These are phyloP conservation scores for Sphagnum fallax DNA, from an alignment of 228 moss, liverwort and hornwort species.

Conservation along the genomic window DNA sequence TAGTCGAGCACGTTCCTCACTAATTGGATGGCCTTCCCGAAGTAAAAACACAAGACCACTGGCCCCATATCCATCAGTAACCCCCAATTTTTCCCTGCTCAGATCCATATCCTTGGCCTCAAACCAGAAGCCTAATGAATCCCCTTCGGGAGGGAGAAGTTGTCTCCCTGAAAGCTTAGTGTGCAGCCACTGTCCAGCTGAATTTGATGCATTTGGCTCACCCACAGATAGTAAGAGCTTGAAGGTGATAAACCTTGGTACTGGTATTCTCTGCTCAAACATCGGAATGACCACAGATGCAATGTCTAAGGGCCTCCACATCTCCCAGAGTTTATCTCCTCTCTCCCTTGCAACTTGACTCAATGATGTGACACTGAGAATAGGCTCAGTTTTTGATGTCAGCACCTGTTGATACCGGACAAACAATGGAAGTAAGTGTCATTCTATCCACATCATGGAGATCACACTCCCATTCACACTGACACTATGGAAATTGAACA, in stretches of 20 bases:
- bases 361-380: conserved; percentile 11
- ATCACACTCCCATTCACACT: too few relatives aligned
- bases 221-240: conserved; percentile 66
- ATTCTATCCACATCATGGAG: background rate
- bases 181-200: conserved; percentile 73
- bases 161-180: conserved; percentile 51
- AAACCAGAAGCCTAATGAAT: conserved; percentile 62
- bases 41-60: conserved; percentile 74
- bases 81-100: conserved; percentile 11
- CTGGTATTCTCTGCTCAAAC: conserved; percentile 57
- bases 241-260: conserved; percentile 58
- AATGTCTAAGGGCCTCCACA: conserved; percentile 76
- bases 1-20: conserved; percentile 53
- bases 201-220: conserved; percentile 27
- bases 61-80: conserved; percentile 32
- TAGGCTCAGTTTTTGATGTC: background rate
- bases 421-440: background rate
- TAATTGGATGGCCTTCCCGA: conserved; percentile 33
- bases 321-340: conserved; percentile 47
- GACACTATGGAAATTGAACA: too few relatives aligned
- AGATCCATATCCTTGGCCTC: conserved; percentile 40
- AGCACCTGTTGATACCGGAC: background rate
- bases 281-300: conserved; percentile 61
- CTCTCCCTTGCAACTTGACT: conserved; percentile 46
- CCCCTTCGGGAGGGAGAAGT: conserved; percentile 35